A percentile compares a stretch with the other conserved stretches of the same genome.
Conservation (phyloP, 2,329 filamentous ascomycete genomes). For the Hypoxylon sp. region DNA sequence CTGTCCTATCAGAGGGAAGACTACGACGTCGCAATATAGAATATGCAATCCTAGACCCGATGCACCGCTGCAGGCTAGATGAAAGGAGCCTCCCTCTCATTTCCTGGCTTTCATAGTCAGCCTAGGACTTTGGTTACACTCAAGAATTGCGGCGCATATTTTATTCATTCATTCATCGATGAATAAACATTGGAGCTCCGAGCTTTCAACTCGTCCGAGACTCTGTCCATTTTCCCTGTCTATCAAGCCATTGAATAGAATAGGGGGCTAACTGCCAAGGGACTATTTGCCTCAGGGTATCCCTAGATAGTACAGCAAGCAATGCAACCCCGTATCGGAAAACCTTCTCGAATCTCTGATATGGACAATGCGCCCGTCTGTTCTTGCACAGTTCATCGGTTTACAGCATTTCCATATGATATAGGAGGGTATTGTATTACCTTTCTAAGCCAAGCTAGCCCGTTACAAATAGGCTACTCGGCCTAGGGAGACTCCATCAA, state of each 20-base stretch:
- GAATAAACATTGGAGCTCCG: not conserved
- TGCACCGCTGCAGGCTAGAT: conserved; percentile 36
- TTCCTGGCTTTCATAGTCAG: conserved; percentile 31
- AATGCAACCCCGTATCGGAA: conserved; percentile 37
- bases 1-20: conserved; percentile 38
- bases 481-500: conserved; percentile 38
- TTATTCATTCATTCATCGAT: conserved; percentile 11
- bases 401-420: not conserved
- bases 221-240: conserved; percentile 41
- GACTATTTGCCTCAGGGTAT: conserved; percentile 39
- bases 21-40: conserved; percentile 30
- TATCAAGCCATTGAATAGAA: conserved; percentile 36
- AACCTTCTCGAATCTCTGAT: conserved; percentile 48
- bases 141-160: conserved; percentile 22
- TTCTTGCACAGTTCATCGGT: conserved; percentile 10
- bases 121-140: conserved; percentile 2
- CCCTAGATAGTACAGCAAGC: conserved; percentile 30
- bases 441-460: conserved; percentile 40
- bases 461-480: conserved; percentile 39
- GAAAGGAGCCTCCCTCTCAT: conserved; percentile 42
- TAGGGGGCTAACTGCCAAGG: conserved; percentile 39
- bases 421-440: conserved; percentile 41
- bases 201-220: conserved; percentile 37
- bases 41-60: conserved; percentile 27
- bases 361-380: conserved; percentile 23